Percentiles rank a stretch among this genome's conserved stretches.
phyloP scores from a whole-genome alignment of 371 early-diverging fungal genomes.

The Nematocida parisii region DNA sequence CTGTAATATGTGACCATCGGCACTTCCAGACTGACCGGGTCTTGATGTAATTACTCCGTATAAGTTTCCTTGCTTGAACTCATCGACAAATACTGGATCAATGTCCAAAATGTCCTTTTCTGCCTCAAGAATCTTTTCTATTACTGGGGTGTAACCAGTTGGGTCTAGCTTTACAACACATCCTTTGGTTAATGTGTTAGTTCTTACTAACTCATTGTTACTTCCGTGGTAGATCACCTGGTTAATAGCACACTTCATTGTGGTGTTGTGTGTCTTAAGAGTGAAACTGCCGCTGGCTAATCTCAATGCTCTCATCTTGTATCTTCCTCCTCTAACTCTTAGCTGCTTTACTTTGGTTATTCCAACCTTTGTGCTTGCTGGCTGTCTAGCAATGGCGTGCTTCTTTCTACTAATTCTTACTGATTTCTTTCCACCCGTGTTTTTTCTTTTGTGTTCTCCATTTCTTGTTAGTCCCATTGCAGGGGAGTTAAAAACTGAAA shows the following conservation, averaged over 20 bases:
- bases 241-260: constrained; percentile 76
- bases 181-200: constrained; percentile 98
- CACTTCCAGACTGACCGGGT: constrained; percentile 96
- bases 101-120: constrained; percentile 83
- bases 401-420: constrained; percentile 96
- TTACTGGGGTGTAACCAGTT: constrained; percentile 95
- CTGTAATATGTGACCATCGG: constrained; percentile 96
- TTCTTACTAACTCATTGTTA: constrained; percentile 99
- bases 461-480: constrained; percentile 66
- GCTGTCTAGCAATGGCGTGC: constrained; percentile 94
- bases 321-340: constrained; percentile 95
- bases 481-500: constrained; percentile 59
- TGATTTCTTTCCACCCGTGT: constrained; percentile 93
- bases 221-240: constrained; percentile 97
- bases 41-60: constrained; percentile 84
- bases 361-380: constrained; percentile 93
- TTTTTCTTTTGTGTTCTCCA: constrained; percentile 83
- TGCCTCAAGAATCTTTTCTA: constrained; percentile 85
- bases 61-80: constrained; percentile 89
- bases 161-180: constrained; percentile 95
- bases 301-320: constrained; percentile 93
- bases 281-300: constrained; percentile 91
- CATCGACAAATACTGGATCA: constrained; percentile 82
- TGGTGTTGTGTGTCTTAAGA: constrained; percentile 80
- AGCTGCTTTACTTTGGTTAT: constrained; percentile 83